These are phyloP conservation scores for Leptosphaerulina australis DNA, from an alignment of 2,329 filamentous ascomycete genomes.

Conservation along the genomic window DNA sequence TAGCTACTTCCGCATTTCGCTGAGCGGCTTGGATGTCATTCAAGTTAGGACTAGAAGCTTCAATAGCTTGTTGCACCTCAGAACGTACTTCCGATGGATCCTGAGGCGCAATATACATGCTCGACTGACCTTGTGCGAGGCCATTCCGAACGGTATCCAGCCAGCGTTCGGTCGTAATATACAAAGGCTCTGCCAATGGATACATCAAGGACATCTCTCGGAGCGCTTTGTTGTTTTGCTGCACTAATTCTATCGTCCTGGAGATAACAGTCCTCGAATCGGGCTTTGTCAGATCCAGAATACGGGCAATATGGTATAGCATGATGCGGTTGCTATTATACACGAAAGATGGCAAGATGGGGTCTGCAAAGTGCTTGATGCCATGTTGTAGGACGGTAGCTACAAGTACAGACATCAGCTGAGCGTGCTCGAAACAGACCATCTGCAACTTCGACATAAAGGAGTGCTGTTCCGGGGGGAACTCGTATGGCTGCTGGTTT, in stretches of 20 bases:
- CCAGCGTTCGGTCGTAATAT: slow-evolving; percentile 41
- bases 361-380: slow-evolving; percentile 42
- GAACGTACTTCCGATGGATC: slow-evolving; percentile 34
- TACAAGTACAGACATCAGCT: slow-evolving; percentile 36
- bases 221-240: slow-evolving; percentile 41
- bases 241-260: slow-evolving; percentile 38
- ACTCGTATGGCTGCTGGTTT: slow-evolving; percentile 38
- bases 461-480: slow-evolving; percentile 32
- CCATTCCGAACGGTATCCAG: slow-evolving; percentile 40
- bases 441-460: slow-evolving; percentile 37
- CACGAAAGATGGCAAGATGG: slow-evolving; percentile 41
- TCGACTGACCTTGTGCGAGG: slow-evolving; percentile 34
- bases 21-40: slow-evolving; percentile 10
- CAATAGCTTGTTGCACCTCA: slow-evolving; percentile 32
- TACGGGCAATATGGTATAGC: slow-evolving; percentile 42
- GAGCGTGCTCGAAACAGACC: slow-evolving; percentile 42
- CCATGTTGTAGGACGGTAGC: slow-evolving; percentile 40
- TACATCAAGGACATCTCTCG: slow-evolving; percentile 42
- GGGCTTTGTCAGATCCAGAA: slow-evolving; percentile 35
- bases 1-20: slow-evolving; percentile 18
- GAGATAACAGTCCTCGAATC: slow-evolving; percentile 34
- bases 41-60: slow-evolving; percentile 21
- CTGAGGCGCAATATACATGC: slow-evolving; percentile 39
- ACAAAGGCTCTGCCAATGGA: slow-evolving; percentile 40
- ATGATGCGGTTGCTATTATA: slow-evolving; percentile 45